Evolutionary conservation across 805 yeast species (phyloP), one percentile per base, ranked within the genome.

Genomic region (Limtongozyma cylindracea): DNA sequence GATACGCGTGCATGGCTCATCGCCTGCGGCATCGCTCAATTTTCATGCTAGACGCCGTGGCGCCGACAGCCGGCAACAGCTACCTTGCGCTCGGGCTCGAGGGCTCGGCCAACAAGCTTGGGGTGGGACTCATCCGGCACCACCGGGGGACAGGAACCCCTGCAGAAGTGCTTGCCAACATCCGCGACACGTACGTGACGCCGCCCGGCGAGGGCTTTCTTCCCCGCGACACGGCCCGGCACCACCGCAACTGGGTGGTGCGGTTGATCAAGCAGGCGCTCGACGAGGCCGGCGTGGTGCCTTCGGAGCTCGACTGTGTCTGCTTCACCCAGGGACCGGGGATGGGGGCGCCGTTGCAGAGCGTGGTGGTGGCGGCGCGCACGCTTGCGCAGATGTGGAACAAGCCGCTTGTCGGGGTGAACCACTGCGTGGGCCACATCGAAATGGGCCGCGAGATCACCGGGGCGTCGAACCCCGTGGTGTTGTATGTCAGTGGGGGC

Each of bases 381-480:
- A 68, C 94, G 0, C 46, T 82, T 18, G 53, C 78, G 6, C 65
- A 71, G 32, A 38, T 84, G 31, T 78, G 92, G 91, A 40, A 60
- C 2, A 47, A 73, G 12, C 96, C 98, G 0, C 43, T 88, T 16
- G 70, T 88, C 6, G 96, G 96, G 0, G 98, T 88, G 3, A 88
- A 88, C 37, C 98, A 88, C 43, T 88, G 99, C 45, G 65, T 88
- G 17, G 99, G 98, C 1, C 99, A 88, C 43, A 88, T 88, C 28
- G 99, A 88, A 41, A 88, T 88, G 99, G 99, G 99, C 8, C 53
- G 99, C 27, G 96, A 84, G 38, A 84, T 88, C 38, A 88, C 99
- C 0, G 91, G 88, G n/a, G 96, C 96, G 0, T 57, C 55, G n/a
- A 84, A 88, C 37, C 99, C 98, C 0, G 96, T 88, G 21, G 98